phyloP scores from a whole-genome alignment of 202 grass and related monocot species.

The Setaria viridis region DNA sequence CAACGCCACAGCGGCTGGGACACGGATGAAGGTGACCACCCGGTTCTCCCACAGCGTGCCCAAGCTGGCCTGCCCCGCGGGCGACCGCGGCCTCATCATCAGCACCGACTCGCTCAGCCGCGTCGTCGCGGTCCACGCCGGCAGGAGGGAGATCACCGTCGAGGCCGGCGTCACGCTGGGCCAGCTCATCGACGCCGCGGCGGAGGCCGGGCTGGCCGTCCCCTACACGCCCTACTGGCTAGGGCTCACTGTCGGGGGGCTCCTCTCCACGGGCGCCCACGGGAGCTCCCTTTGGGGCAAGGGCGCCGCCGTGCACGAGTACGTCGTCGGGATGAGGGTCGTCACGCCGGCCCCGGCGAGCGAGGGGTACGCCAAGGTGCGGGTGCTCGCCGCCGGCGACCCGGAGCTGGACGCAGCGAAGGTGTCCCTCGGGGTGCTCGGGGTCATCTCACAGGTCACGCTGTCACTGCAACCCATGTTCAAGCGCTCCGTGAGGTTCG shows the following conservation, averaged over 20 bases:
- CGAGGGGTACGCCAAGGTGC: constrained; percentile 46
- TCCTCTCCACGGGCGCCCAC: constrained; percentile 62
- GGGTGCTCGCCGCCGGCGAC: constrained; percentile 27
- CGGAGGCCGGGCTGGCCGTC: constrained; percentile 38
- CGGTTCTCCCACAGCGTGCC: constrained; percentile 62
- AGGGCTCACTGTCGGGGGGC: constrained; percentile 53
- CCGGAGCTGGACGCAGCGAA: constrained; percentile 57
- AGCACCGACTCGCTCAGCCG: constrained; percentile 49
- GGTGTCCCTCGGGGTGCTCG: constrained; percentile 70
- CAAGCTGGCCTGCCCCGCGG: constrained; percentile 59
- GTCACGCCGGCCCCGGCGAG: constrained; percentile 47
- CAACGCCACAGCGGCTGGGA: constrained; percentile 12
- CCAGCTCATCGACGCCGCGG: constrained; percentile 52
- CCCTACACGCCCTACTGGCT: constrained; percentile 66
- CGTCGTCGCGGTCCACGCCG: constrained; percentile 36
- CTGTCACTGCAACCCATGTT: constrained; percentile 55
- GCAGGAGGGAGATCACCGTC: constrained; percentile 30
- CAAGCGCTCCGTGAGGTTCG: constrained; percentile 56
- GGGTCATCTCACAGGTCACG: constrained; percentile 63
- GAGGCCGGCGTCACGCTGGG: constrained; percentile 50
- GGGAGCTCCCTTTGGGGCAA: constrained; percentile 63
- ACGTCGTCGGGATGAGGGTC: constrained; percentile 53
- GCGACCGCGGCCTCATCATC: constrained; percentile 27
- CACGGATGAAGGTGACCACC: constrained; percentile 57
- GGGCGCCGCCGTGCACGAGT: constrained; percentile 67